Base-by-base conservation (phyloP, 805 yeast species). In the Saccharomycopsis capsularis region DNA sequence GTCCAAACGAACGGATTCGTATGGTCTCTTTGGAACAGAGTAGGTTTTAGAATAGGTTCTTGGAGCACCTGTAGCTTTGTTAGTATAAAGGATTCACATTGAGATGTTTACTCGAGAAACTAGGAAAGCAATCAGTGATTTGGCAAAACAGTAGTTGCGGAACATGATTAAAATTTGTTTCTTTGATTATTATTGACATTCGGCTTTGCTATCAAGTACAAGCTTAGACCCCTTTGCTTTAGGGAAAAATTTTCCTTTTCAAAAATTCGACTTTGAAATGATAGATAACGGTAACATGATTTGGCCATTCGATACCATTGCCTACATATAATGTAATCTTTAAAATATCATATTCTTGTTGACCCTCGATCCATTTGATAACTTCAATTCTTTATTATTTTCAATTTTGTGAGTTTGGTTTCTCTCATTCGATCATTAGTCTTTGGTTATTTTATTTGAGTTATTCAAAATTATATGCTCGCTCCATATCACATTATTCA, bases 41-140 rank as follows among this genome's bases (percentile, higher is more conserved):
- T 87, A 93, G 69, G 99, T 93, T 89, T 93, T 93, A 66, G 99
- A 91, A 85, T 91, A 85, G 71, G 95, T 88, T 81, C 95, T 86
- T 79, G 99, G 98, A 67, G 96, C 96, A 80, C 95, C 95, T 86
- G 60, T 44, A 39, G 25, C n/a, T 19, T 5, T 25, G 52, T 49
- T 49, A 49, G 49, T 49, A 49, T 23, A 6, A 32, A 21, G 15
- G 22, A 21, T 19, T 27, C n/a, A n/a, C n/a, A n/a, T n/a, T n/a
- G n/a, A n/a, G n/a, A n/a, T 44, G 6, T 9, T 27, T 19, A 30
- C 15, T 30, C 13, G 34, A 30, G 9, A 9, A 30, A 30, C 9
- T 11, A 30, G 15, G 34, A 30, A 30, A 30, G 15, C 34, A 30
- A 11, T 30, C 9, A 11, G 15, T 9, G 15, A 30, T 11, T 30